phyloP scores from a whole-genome alignment of 192 early-diverging fungal species.

The Backusella macrospora region DNA sequence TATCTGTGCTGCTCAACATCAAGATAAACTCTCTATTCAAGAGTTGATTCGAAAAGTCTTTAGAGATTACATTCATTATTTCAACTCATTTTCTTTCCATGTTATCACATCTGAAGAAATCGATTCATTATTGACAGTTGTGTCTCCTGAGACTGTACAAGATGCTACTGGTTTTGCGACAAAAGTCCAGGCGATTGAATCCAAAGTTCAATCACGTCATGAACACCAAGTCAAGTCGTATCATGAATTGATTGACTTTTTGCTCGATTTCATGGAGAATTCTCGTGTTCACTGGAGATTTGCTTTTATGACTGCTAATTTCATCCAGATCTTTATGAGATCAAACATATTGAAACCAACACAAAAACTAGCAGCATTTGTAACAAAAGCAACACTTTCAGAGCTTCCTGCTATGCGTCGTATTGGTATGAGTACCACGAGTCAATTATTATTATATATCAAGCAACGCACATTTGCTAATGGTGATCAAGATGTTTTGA shows the following conservation, averaged over 20 bases:
- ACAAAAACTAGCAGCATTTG: constrained; percentile 57
- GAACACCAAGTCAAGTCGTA: constrained; percentile 40
- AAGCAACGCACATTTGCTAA: constrained; percentile 66
- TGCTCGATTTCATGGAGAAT: constrained; percentile 64
- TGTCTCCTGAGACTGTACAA: constrained; percentile 11
- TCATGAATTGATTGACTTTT: constrained; percentile 38
- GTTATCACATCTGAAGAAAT: constrained; percentile 39
- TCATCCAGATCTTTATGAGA: constrained; percentile 73
- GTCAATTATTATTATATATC: constrained; percentile 65
- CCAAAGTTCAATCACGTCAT: neutral
- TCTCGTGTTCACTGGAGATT: constrained; percentile 82
- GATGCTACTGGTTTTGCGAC: neutral
- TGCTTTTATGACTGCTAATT: constrained; percentile 76
- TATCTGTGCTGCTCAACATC: constrained; percentile 62
- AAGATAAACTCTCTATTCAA: constrained; percentile 74
- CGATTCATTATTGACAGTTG: constrained; percentile 4
- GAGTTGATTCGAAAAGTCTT: constrained; percentile 65
- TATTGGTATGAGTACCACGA: constrained; percentile 62
- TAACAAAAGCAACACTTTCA: constrained; percentile 62
- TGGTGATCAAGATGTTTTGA: constrained; percentile 50
- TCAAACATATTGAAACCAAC: constrained; percentile 58
- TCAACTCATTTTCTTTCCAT: constrained; percentile 53
- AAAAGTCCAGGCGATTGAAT: constrained; percentile 9
- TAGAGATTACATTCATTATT: constrained; percentile 57
- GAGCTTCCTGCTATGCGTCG: constrained; percentile 77